Base-by-base conservation (phyloP, 148 eudicot species). In the Camellia lanceoleosa region DNA sequence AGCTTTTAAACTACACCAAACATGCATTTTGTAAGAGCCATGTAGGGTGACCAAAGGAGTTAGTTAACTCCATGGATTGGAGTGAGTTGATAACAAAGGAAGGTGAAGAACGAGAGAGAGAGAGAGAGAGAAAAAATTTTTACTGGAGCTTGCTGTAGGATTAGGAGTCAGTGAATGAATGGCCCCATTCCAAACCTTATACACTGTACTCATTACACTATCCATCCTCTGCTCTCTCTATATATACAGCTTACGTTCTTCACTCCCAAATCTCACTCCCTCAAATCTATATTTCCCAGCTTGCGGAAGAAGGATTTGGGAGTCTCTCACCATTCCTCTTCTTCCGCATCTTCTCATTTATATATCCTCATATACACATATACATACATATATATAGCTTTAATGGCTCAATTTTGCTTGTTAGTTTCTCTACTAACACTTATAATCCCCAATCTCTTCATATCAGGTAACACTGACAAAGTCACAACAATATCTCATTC, bases 401-500 rank as follows among this genome's bases (percentile, higher is more conserved):
- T 42, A 77, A 82, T 82, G 84, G 59, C 71, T 71, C 44, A 77
- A 70, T 67, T 64, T 71, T 8, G 49, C 18, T 44, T 62, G 14
- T 13, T 41, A 38, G 4, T 77, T 18, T 51, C 20, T 16, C 16
- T 62, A 14, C 30, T 73, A 19, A 44, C 77, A 14, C 38, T 81
- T 1, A 12, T 58, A 7, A 69, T 81, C 30, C 79, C 72, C 54
- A 44, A 60, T 43, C 18, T 82, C 71, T 77, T 82, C 23, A 77
- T 82, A 69, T 69, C 83, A 81, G 83, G 83, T 81, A 76, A 7
- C 42, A 52, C n/a, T 73, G 20, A 10, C 9, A 46, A 46, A 46
- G n/a, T 9, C 16, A 4, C 7, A 49, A 49, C 52, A 49, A 7
- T 30, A 30, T 30, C 38, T 30, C 38, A 30, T 30, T 30, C 38